Conservation (phyloP, 2,329 filamentous ascomycete genomes). For the Paecilomyces dactylethromorphus region DNA sequence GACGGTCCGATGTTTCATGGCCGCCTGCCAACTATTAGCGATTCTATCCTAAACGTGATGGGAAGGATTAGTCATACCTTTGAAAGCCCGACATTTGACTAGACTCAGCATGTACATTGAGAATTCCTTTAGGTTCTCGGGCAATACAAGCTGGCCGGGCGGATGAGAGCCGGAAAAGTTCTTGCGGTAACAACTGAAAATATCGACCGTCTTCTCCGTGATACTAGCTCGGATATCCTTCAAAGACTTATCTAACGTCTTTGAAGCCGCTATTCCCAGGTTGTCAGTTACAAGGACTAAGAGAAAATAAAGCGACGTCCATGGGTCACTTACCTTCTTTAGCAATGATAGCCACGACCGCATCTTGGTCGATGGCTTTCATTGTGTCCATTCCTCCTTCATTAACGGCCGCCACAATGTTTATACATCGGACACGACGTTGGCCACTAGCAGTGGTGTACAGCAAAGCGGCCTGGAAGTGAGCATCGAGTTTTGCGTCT, state of each 20-base stretch:
- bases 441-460: slow-evolving; percentile 90
- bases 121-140: slow-evolving; percentile 92
- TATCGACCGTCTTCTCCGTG: slow-evolving; percentile 87
- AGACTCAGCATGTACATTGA: slow-evolving; percentile 92
- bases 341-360: slow-evolving; percentile 77
- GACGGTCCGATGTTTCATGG: slow-evolving; percentile 80
- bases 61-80: slow-evolving; percentile 43
- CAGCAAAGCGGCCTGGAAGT: slow-evolving; percentile 91
- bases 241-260: slow-evolving; percentile 66
- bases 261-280: slow-evolving; percentile 59
- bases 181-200: slow-evolving; percentile 86
- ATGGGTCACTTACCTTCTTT: slow-evolving; percentile 58
- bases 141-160: slow-evolving; percentile 86
- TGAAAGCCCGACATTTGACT: slow-evolving; percentile 86
- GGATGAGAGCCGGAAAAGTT: slow-evolving; percentile 83
- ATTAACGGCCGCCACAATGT: slow-evolving; percentile 86
- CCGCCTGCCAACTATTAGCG: slow-evolving; percentile 49
- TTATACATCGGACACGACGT: slow-evolving; percentile 84
- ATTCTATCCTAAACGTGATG: neutral
- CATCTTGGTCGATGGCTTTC: slow-evolving; percentile 94
- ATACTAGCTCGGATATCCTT: slow-evolving; percentile 80
- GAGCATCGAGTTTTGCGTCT: slow-evolving; percentile 91
- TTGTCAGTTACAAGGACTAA: slow-evolving; percentile 13
- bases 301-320: neutral
- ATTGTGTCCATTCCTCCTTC: slow-evolving; percentile 76